Percentiles rank a stretch among this genome's conserved stretches.
Evolutionary conservation across 2,329 filamentous ascomycete species (phyloP).

Genomic region (Fusarium sp.): DNA sequence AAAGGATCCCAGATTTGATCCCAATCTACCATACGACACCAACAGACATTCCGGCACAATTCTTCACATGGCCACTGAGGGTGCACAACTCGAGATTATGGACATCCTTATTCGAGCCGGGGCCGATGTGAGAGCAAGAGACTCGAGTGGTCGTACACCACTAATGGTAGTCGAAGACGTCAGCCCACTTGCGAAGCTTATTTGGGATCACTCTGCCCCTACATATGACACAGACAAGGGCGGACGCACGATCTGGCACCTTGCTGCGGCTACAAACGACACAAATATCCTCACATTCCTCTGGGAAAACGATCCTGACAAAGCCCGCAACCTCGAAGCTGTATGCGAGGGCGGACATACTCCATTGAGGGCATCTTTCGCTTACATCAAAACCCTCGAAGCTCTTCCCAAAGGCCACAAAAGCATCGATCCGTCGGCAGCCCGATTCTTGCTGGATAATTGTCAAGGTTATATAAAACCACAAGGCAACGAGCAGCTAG

Average conservation of each 20-base stretch:
- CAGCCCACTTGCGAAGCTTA: slow-evolving; percentile 42
- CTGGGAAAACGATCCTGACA: slow-evolving; percentile 45
- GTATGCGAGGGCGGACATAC: slow-evolving; percentile 41
- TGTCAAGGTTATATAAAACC: slow-evolving; percentile 5
- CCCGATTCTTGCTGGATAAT: slow-evolving; percentile 34
- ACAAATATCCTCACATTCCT: slow-evolving; percentile 47
- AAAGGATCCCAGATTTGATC: slow-evolving; percentile 48
- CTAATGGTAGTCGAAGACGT: slow-evolving; percentile 50
- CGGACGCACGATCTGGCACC: slow-evolving; percentile 54
- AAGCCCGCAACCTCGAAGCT: slow-evolving; percentile 43
- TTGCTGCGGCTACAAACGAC: slow-evolving; percentile 51
- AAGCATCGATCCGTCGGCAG: slow-evolving; percentile 6
- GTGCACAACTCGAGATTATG: slow-evolving; percentile 43
- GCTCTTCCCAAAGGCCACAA: not conserved
- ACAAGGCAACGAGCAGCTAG: slow-evolving; percentile 12
- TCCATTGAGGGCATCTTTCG: slow-evolving; percentile 49
- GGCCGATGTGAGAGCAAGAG: slow-evolving; percentile 45
- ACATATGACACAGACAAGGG: slow-evolving; percentile 48
- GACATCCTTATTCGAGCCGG: slow-evolving; percentile 44
- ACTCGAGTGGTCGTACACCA: slow-evolving; percentile 50
- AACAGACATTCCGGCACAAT: slow-evolving; percentile 41
- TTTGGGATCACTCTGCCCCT: slow-evolving; percentile 40
- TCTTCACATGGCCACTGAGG: slow-evolving; percentile 49
- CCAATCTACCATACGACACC: slow-evolving; percentile 37
- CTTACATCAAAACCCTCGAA: slow-evolving; percentile 19